phyloP scores from a whole-genome alignment of 805 yeast genomes.

The Wickerhamiella sergipiensis region DNA sequence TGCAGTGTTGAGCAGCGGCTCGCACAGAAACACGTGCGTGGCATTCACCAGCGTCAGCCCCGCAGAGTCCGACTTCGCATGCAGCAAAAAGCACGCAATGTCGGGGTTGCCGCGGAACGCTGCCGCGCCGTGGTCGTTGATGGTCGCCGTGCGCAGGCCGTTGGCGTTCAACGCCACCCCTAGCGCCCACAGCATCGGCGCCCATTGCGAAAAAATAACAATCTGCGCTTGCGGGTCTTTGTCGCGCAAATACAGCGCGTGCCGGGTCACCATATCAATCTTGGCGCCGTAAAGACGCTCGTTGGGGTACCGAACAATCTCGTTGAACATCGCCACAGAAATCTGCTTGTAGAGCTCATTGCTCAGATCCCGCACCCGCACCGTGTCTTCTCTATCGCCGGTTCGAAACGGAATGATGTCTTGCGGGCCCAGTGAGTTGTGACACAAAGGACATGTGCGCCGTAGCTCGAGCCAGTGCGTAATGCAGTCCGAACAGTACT shows the following conservation, averaged over 20 bases:
- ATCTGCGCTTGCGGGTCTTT: constrained; percentile 58
- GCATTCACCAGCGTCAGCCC: constrained; percentile 89
- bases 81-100: constrained; percentile 73
- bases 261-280: constrained; percentile 67
- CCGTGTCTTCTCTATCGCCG: background rate
- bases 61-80: constrained; percentile 64
- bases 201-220: constrained; percentile 83
- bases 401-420: constrained; percentile 36
- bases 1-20: constrained; percentile 79
- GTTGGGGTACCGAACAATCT: constrained; percentile 30
- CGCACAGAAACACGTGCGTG: constrained; percentile 80
- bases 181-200: constrained; percentile 52
- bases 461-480: constrained; percentile 53
- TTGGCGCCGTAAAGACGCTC: constrained; percentile 64
- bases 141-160: constrained; percentile 43
- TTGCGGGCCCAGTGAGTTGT: constrained; percentile 31
- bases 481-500: constrained; percentile 73
- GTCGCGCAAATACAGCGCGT: constrained; percentile 47
- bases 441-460: constrained; percentile 71
- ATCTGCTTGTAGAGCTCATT: constrained; percentile 19
- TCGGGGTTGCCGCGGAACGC: constrained; percentile 34
- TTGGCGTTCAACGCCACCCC: constrained; percentile 51
- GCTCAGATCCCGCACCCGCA: background rate
- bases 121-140: constrained; percentile 24
- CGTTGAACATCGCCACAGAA: constrained; percentile 16